These are phyloP conservation scores for Neurospora sp. DNA, from an alignment of 495 filamentous ascomycete species.

Conservation along the genomic window DNA sequence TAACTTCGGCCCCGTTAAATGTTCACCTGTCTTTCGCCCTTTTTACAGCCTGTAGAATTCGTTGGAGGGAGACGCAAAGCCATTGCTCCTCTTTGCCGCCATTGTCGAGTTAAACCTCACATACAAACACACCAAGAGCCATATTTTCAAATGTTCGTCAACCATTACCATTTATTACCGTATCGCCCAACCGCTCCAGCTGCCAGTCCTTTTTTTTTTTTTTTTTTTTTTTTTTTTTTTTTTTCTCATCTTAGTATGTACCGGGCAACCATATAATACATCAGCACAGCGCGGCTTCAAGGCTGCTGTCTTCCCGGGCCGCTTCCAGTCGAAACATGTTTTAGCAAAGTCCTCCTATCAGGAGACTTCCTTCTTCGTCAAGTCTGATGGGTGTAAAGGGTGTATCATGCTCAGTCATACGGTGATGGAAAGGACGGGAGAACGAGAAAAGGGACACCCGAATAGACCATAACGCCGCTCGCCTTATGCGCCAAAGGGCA, in stretches of 20 bases:
- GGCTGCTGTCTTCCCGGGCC: background rate
- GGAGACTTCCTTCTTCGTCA: background rate
- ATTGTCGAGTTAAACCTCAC: too few species aligned
- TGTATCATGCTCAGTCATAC: background rate
- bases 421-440: background rate
- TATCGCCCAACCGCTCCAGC: background rate
- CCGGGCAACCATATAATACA: background rate
- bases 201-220: background rate
- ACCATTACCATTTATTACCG: background rate
- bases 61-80: too few species aligned
- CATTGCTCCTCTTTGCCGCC: too few species aligned
- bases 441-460: background rate
- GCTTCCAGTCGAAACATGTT: background rate
- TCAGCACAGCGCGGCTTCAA: background rate
- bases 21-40: too few species aligned
- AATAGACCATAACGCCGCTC: background rate
- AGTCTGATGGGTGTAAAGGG: background rate
- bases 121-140: too few species aligned
- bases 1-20: background rate
- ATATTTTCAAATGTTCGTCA: background rate
- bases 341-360: background rate
- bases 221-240: background rate
- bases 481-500: background rate
- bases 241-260: background rate
- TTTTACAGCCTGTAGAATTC: too few species aligned